phyloP scores from a whole-genome alignment of 331 rosid genomes.

The Quercus lobata region DNA sequence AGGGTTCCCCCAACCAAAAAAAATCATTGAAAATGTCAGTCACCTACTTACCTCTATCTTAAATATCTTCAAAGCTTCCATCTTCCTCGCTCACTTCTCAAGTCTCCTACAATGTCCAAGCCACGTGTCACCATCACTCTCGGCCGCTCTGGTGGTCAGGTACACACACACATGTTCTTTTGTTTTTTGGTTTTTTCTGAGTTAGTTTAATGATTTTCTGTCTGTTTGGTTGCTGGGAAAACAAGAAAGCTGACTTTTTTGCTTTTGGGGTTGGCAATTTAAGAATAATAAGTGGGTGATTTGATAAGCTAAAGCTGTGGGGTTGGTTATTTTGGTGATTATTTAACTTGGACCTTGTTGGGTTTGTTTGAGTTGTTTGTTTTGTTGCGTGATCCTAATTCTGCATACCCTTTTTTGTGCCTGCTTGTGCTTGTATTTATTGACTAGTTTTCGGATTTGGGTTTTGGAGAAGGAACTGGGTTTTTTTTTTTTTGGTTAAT shows the following conservation, averaged over 20 bases:
- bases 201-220: not conserved
- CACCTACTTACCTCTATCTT: not conserved
- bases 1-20: not conserved
- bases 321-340: not conserved
- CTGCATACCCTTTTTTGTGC: not conserved
- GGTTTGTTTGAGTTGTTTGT: not conserved
- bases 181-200: not conserved
- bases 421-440: too few relatives aligned
- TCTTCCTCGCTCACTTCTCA: not conserved
- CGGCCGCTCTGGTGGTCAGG: conserved; percentile 65
- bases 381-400: not conserved
- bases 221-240: not conserved
- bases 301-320: not conserved
- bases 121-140: conserved; percentile 61
- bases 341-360: not conserved
- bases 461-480: too few relatives aligned
- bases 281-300: too few relatives aligned
- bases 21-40: too few relatives aligned
- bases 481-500: too few relatives aligned
- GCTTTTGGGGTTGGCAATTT: too few relatives aligned
- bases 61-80: not conserved
- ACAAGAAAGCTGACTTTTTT: too few relatives aligned
- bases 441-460: too few relatives aligned
- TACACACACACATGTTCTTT: not conserved
- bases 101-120: conserved; percentile 29